Evolutionary conservation across 2,329 filamentous ascomycete species (phyloP), one percentile per base, ranked within the genome.

Genomic region (Diplodia scrobiculata): DNA sequence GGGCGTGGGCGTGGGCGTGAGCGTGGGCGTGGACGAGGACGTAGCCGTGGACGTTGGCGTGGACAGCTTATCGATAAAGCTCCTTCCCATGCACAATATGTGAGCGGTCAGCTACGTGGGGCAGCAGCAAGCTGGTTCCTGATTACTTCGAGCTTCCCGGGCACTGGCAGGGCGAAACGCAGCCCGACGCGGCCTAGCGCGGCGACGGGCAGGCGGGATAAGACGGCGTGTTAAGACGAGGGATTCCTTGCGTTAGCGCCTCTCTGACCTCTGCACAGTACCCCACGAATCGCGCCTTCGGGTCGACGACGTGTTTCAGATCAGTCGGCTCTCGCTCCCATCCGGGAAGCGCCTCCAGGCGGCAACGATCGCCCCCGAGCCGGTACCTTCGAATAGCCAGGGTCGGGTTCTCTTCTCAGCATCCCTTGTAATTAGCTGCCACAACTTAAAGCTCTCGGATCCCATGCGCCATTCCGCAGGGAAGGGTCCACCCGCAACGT

Each of bases 241-340:
- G 64, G 54, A 66, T 59, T 60, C 47, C 64, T 59, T 59, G 53
- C 64, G 48, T 58, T 59, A 65, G 63, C 52, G 63, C 62, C 41
- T 25, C 21, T 29, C n/a, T 36, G 36, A 45, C n/a, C 53, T 59
- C 17, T 52, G 53, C 64, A 52, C 27, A 41, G 21, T 66, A 60
- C 64, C 64, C 64, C 64, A 66, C 64, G 64, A 66, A 66, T 66
- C 64, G 54, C 64, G 47, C 64, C 53, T 59, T 66, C 64, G 64
- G 64, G 64, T 66, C 64, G 64, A 60, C 64, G 64, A 45, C 52
- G 45, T 66, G 64, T 66, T 66, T 66, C 64, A 66, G 53, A 59
- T 66, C 41, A 47, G 34, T 66, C 64, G 64, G 64, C 54, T 41
- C 52, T 60, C 27, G 32, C n/a, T 27, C 64, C 64, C 29, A 17